A percentile compares a stretch with the other conserved stretches of the same genome.
phyloP scores from a whole-genome alignment of 208 protist genomes.

The Acanthamoeba culbertsoni region DNA sequence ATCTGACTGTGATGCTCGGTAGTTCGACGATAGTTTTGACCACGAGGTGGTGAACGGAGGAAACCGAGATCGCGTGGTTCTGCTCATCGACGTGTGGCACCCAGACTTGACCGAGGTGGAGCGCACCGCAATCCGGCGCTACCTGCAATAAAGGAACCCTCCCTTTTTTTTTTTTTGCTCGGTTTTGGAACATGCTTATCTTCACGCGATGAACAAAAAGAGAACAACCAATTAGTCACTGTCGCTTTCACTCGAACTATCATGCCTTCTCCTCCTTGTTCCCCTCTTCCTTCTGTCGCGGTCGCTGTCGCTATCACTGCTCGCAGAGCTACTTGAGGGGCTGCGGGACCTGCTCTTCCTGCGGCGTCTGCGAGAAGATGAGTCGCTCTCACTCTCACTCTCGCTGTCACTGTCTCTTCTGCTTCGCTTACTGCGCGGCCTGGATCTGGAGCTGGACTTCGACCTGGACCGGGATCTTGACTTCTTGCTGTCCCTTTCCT shows the following conservation, averaged over 20 bases:
- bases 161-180: too few relatives aligned
- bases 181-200: too few relatives aligned
- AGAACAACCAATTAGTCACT: neutral
- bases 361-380: neutral
- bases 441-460: neutral
- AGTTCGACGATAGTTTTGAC: constrained; percentile 49
- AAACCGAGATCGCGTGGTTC: constrained; percentile 4
- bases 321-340: neutral
- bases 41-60: constrained; percentile 30
- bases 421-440: neutral
- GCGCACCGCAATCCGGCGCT: neutral
- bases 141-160: neutral
- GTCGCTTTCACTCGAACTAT: neutral
- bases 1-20: neutral
- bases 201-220: neutral
- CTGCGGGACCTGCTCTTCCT: neutral
- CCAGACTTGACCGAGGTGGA: constrained; percentile 6
- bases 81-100: constrained; percentile 58
- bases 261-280: neutral
- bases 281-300: neutral
- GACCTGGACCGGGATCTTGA: neutral
- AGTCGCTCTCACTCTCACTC: neutral
- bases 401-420: neutral
- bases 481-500: neutral
- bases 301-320: neutral